Conservation (phyloP, 805 yeast species). For the Candida oleophila region DNA sequence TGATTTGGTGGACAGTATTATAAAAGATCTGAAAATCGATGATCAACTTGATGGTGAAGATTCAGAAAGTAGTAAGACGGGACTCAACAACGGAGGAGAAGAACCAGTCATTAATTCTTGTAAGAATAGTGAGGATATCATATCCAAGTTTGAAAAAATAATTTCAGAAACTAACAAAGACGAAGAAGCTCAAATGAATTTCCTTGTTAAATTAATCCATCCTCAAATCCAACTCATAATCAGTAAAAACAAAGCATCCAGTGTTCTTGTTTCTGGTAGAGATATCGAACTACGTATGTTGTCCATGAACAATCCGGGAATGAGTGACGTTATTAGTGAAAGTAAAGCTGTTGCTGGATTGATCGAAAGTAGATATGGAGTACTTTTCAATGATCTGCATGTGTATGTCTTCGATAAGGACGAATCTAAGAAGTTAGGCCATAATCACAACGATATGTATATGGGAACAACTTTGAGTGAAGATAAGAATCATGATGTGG, state of each 20-base stretch:
- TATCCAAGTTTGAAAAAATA: conserved; percentile 52
- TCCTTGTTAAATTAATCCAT: conserved; percentile 63
- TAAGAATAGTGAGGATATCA: conserved; percentile 29
- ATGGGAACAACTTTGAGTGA: conserved; percentile 38
- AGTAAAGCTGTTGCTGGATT: conserved; percentile 31
- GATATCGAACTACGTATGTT: conserved; percentile 59
- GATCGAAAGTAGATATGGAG: conserved; percentile 58
- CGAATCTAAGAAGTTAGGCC: conserved; percentile 19
- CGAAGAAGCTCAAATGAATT: conserved; percentile 53
- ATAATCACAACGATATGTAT: conserved; percentile 29
- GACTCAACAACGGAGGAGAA: conserved; percentile 11
- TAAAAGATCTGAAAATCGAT: conserved; percentile 18
- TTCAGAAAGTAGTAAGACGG: conserved; percentile 17
- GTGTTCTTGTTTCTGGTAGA: conserved; percentile 53
- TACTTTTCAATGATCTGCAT: conserved; percentile 55
- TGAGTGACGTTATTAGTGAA: conserved; percentile 33
- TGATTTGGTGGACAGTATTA: conserved; percentile 44
- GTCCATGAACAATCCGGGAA: conserved; percentile 41
- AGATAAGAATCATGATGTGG: conserved; percentile 50
- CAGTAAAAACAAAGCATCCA: conserved; percentile 44
- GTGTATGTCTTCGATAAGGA: conserved; percentile 48
- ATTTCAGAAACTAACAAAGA: conserved; percentile 40
- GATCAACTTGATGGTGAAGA: conserved; percentile 12
- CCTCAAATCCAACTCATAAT: conserved; percentile 78
- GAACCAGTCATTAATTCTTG: background rate